Conservation (phyloP, 306 rosid genomes). For the Acacia melanoxylon region DNA sequence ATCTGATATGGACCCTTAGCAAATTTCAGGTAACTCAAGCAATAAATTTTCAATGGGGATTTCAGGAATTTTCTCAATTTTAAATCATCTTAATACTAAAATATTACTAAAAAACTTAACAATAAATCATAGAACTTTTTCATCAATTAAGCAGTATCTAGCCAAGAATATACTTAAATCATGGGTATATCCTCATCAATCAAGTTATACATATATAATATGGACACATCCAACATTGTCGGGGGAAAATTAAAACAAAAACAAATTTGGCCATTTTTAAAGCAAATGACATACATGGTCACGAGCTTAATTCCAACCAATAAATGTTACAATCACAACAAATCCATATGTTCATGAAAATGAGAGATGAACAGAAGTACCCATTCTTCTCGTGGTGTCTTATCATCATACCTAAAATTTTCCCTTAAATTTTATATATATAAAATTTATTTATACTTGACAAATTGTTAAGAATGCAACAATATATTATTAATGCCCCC, state of each 20-base stretch:
- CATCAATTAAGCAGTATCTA: not conserved
- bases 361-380: not conserved
- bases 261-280: conserved; percentile 6
- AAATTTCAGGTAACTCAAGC: too few relatives aligned
- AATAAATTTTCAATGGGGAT: too few relatives aligned
- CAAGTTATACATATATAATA: not conserved
- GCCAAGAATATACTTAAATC: not conserved
- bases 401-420: not conserved
- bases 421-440: not conserved
- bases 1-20: too few relatives aligned
- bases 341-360: conserved; percentile 32
- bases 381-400: conserved; percentile 34
- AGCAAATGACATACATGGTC: conserved; percentile 11
- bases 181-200: not conserved
- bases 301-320: conserved; percentile 31
- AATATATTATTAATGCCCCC: not conserved
- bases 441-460: not conserved
- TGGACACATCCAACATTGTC: conserved; percentile 14
- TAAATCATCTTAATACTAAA: not conserved
- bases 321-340: conserved; percentile 28
- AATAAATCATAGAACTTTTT: not conserved
- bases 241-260: not conserved
- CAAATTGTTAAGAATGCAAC: not conserved
- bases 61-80: too few relatives aligned
- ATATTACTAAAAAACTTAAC: too few relatives aligned